Base-by-base conservation (phyloP, 2,329 filamentous ascomycete species). In the Ceratocystis cacaofunesta region DNA sequence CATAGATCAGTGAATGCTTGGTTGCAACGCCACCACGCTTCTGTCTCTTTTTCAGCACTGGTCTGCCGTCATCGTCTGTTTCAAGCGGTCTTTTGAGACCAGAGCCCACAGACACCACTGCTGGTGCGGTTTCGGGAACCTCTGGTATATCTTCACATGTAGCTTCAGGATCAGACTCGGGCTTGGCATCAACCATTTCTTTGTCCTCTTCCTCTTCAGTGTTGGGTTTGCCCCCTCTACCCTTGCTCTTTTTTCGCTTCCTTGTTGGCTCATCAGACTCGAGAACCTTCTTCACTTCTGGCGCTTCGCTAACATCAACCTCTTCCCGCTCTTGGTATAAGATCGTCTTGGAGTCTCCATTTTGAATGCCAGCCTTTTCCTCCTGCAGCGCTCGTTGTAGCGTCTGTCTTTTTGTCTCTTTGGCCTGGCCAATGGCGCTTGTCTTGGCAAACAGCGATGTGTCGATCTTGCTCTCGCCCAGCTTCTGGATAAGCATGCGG, bases 1-100 rank as follows among this genome's bases (percentile, higher is more conserved):
- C 78, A 72, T 71, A 69, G 5, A 74, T 69, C 1, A 79, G 69
- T 1, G 82, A 78, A 19, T 80, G 70, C 68, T 82, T 86, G 2
- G 80, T 80, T 68, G 81, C 80, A 17, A 86, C 76, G 3, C 82
- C 80, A 73, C 85, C 79, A 74, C 86, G 81, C 70, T 87, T 87
- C 74, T 92, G 91, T 63, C 90, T 82, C 73, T 90, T 94, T 72
- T 88, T 87, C 63, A 97, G 84, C 2, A 96, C 78, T 0, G 92
- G 94, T 65, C 84, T 85, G 5, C 92, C 90, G 67, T 87, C 84
- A 1, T 89, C 85, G 68, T 90, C 90, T 8, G 90, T 70, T 57
- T 95, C 89, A 10, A 99, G 78, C 1, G 92, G 90, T 52, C 92
- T 82, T 74, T 97, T 97, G 67, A 99, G 75, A 5, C 94, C 94